Conservation (phyloP, 768 basidiomycete species). For the Rhodosporidiobolus sp. region DNA sequence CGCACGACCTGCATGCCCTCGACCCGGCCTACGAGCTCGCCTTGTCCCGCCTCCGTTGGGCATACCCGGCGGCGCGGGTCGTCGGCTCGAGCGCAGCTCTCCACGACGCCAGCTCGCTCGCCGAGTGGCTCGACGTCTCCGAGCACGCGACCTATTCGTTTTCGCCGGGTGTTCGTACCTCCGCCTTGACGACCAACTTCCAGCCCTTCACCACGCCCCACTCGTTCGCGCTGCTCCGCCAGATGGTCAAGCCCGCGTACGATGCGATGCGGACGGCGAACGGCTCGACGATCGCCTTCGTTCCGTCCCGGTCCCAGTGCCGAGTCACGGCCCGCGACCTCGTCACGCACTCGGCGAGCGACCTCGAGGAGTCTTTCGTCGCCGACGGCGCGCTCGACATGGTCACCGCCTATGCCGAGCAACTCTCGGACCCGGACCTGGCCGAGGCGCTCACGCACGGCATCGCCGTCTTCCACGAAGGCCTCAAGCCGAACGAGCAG, state of each 20-base stretch:
- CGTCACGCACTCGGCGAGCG: conserved; percentile 78
- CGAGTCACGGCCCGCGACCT: conserved; percentile 71
- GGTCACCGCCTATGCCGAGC: conserved; percentile 60
- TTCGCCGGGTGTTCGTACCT: conserved; percentile 75
- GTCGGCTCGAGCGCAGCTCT: conserved; percentile 76
- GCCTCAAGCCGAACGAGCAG: conserved; percentile 65
- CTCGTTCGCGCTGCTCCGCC: conserved; percentile 80
- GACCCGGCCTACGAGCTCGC: conserved; percentile 76
- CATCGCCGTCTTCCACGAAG: conserved; percentile 80
- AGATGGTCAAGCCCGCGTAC: conserved; percentile 87
- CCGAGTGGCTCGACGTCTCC: conserved; percentile 71
- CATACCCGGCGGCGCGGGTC: conserved; percentile 64
- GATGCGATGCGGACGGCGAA: conserved; percentile 58
- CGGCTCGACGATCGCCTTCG: conserved; percentile 68
- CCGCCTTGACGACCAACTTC: conserved; percentile 64
- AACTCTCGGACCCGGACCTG: conserved; percentile 63
- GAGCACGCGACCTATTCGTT: conserved; percentile 67
- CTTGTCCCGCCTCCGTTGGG: conserved; percentile 66
- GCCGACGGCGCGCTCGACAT: conserved; percentile 52
- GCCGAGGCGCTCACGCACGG: conserved; percentile 76
- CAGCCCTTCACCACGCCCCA: conserved; percentile 81
- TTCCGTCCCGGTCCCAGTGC: conserved; percentile 79
- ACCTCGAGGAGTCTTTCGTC: conserved; percentile 55
- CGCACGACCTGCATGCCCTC: conserved; percentile 81
- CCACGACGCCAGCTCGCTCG: conserved; percentile 74